Evolutionary conservation across 2,329 filamentous ascomycete species (phyloP).

Genomic region (Ilyonectria sp.): DNA sequence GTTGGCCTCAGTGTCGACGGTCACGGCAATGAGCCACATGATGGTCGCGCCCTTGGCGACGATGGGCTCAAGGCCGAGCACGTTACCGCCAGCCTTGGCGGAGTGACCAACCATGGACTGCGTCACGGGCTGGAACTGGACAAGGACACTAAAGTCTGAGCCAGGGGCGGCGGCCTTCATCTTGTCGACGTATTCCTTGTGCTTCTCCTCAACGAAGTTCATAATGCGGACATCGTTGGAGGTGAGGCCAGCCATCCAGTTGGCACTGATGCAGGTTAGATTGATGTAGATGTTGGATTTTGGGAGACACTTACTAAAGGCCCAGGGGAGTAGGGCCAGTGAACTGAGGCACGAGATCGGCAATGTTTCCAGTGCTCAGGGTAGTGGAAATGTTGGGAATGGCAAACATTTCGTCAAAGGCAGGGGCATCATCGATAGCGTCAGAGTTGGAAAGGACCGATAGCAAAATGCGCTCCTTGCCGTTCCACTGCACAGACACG

Average conservation of each 20-base stretch:
- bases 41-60: conserved; percentile 55
- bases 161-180: conserved; percentile 47
- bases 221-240: conserved; percentile 49
- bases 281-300: fast-evolving
- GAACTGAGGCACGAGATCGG: conserved; percentile 50
- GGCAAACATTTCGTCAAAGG: conserved; percentile 43
- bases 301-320: conserved; percentile 37
- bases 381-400: conserved; percentile 44
- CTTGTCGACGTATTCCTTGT: conserved; percentile 46
- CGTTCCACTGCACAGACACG: conserved; percentile 42
- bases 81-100: conserved; percentile 48
- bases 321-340: conserved; percentile 52
- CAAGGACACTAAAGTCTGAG: conserved; percentile 45
- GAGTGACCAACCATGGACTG: conserved; percentile 46
- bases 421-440: conserved; percentile 40
- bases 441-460: conserved; percentile 49
- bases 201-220: conserved; percentile 50
- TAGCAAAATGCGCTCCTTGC: conserved; percentile 32
- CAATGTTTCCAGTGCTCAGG: conserved; percentile 40
- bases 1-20: conserved; percentile 55
- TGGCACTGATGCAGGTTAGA: conserved; percentile 33
- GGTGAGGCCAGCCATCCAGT: conserved; percentile 53
- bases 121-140: conserved; percentile 54
- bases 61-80: conserved; percentile 51
- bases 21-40: conserved; percentile 57